Evolutionary conservation across 2,329 filamentous ascomycete species (phyloP).

Genomic region (Trichothecium sympodiale): DNA sequence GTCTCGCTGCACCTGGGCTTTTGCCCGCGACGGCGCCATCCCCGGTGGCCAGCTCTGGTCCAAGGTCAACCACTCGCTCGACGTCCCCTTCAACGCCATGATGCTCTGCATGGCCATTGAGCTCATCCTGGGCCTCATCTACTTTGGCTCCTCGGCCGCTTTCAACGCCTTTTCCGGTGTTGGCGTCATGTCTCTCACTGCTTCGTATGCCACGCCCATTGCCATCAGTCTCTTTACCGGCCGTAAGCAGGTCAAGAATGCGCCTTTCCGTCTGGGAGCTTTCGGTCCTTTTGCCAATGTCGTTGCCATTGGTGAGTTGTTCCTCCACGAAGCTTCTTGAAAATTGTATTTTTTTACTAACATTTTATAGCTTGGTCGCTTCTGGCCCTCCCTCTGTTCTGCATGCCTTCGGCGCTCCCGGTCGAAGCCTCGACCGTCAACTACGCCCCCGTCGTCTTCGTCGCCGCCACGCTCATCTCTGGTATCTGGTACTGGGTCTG

Average conservation of each 20-base stretch:
- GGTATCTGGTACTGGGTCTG: conserved; percentile 57
- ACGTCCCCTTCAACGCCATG: conserved; percentile 61
- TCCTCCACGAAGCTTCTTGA: background rate
- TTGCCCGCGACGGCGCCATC: conserved; percentile 59
- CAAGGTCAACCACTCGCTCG: conserved; percentile 47
- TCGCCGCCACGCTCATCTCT: conserved; percentile 50
- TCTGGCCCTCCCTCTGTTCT: conserved; percentile 63
- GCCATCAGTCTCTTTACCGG: conserved; percentile 50
- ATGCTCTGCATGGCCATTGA: conserved; percentile 58
- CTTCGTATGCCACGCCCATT: conserved; percentile 58
- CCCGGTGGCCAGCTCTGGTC: conserved; percentile 52
- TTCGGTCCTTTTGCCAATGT: conserved; percentile 53
- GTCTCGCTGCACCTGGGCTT: conserved; percentile 58
- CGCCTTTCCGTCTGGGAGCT: conserved; percentile 49
- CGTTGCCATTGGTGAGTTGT: conserved; percentile 47
- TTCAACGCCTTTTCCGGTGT: conserved; percentile 64
- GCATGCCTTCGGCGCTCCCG: conserved; percentile 56
- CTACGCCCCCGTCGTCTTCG: conserved; percentile 66
- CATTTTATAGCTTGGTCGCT: conserved; percentile 45
- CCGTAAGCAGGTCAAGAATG: conserved; percentile 45
- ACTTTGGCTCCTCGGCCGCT: conserved; percentile 58
- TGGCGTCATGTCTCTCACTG: conserved; percentile 58
- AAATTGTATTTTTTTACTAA: conserved; percentile 1
- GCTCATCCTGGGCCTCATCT: conserved; percentile 53
- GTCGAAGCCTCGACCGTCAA: conserved; percentile 51